These are phyloP conservation scores for Microdochium nivale DNA, from an alignment of 2,329 filamentous ascomycete genomes.

Conservation along the genomic window DNA sequence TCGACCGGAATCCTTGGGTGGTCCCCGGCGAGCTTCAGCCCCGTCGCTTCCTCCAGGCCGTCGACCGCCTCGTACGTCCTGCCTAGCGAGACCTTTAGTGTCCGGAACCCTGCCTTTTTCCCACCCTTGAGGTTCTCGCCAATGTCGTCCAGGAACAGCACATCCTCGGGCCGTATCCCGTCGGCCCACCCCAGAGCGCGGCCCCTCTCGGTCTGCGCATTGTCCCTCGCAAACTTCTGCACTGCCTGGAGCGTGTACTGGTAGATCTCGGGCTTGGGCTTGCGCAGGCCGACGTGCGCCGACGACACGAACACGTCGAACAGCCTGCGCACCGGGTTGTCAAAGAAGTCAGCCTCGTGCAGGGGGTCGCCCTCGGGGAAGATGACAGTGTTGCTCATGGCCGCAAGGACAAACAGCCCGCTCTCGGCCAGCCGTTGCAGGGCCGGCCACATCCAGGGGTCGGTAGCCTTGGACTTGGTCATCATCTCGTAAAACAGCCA, in stretches of 20 bases:
- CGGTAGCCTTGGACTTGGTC: constrained; percentile 56
- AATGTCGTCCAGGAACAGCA: constrained; percentile 90
- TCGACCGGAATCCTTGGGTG: constrained; percentile 41
- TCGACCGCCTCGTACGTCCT: constrained; percentile 72
- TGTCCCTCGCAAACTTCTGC: constrained; percentile 50
- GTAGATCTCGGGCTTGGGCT: constrained; percentile 80
- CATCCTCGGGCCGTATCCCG: constrained; percentile 52
- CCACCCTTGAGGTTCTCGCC: constrained; percentile 85
- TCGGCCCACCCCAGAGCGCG: constrained; percentile 33
- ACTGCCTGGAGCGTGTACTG: constrained; percentile 60
- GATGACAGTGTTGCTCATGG: constrained; percentile 82
- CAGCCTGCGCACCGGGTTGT: constrained; percentile 50
- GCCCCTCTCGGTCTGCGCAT: constrained; percentile 30
- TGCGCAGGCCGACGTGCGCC: constrained; percentile 79
- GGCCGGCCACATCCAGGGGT: constrained; percentile 85
- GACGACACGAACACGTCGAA: constrained; percentile 88
- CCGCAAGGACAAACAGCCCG: constrained; percentile 64
- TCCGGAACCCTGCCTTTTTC: constrained; percentile 64
- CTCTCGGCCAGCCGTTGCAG: constrained; percentile 58
- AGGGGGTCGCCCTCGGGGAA: constrained; percentile 71
- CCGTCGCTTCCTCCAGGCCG: constrained; percentile 68
- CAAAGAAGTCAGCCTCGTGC: constrained; percentile 40
- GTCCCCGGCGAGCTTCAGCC: constrained; percentile 50
- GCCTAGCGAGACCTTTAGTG: constrained; percentile 77
- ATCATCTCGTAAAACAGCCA: constrained; percentile 91